phyloP scores from a whole-genome alignment of 805 yeast species.

The Yamadazyma sp. region DNA sequence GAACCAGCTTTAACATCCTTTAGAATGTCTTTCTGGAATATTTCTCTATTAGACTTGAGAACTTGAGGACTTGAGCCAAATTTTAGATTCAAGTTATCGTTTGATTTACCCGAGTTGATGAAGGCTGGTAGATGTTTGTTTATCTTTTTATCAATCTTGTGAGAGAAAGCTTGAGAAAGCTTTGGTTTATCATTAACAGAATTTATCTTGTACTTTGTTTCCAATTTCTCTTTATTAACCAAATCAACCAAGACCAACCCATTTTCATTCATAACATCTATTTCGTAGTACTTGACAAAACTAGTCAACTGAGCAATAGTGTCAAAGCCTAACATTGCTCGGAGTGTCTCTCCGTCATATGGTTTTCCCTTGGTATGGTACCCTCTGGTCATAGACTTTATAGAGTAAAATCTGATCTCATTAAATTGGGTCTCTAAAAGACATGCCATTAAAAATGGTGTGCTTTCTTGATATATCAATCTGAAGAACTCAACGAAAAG shows the following conservation, averaged over 20 bases:
- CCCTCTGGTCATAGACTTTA: constrained; percentile 63
- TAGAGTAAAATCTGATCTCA: constrained; percentile 71
- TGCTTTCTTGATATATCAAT: constrained; percentile 41
- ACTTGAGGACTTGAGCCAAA: neutral
- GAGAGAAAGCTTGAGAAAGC: constrained; percentile 34
- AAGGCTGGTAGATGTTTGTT: constrained; percentile 25
- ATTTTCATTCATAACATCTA: constrained; percentile 39
- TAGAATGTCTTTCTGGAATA: neutral
- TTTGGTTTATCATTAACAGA: constrained; percentile 40
- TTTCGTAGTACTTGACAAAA: constrained; percentile 65
- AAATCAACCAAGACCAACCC: constrained; percentile 36
- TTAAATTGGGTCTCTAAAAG: constrained; percentile 77
- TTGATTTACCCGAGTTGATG: constrained; percentile 35
- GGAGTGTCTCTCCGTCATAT: constrained; percentile 49
- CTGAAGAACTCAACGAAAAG: constrained; percentile 65
- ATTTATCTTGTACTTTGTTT: constrained; percentile 36
- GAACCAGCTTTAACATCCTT: constrained; percentile 16
- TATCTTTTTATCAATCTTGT: constrained; percentile 28
- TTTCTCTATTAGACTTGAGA: constrained; percentile 1
- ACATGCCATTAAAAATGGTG: constrained; percentile 71
- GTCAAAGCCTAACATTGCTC: constrained; percentile 65
- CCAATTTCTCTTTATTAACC: constrained; percentile 43
- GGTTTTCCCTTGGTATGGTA: constrained; percentile 73
- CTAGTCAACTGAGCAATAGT: constrained; percentile 47
- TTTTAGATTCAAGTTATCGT: constrained; percentile 25